Evolutionary conservation across 2,329 filamentous ascomycete species (phyloP).

Genomic region (Ophiocordyceps sinensis): DNA sequence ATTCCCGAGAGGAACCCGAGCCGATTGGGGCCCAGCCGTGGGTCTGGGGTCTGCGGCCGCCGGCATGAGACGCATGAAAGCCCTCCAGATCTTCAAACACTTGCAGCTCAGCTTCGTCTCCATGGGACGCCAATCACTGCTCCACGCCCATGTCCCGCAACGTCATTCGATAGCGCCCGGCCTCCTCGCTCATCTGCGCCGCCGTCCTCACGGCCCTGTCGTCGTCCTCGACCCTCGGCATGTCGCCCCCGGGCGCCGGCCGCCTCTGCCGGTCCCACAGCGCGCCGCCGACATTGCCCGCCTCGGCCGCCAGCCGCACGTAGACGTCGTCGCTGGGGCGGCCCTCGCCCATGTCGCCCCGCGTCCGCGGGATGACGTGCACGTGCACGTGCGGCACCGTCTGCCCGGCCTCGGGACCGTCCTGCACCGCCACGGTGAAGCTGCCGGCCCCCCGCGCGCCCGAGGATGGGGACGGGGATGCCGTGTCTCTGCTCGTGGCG

Average conservation of each 20-base stretch:
- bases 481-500: conserved; percentile 21
- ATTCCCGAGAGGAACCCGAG: no score
- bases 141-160: conserved; percentile 27
- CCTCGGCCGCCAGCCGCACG: conserved; percentile 65
- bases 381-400: conserved; percentile 89
- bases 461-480: no score
- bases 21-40: no score
- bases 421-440: conserved; percentile 91
- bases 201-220: conserved; percentile 50
- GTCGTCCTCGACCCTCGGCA: conserved; percentile 59
- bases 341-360: conserved; percentile 32
- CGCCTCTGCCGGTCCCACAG: conserved; percentile 39
- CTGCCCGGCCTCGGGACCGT: conserved; percentile 80
- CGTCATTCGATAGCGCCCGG: conserved; percentile 44
- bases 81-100: no score
- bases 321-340: conserved; percentile 56
- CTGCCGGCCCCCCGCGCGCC: conserved; percentile 30
- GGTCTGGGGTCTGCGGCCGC: no score
- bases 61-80: no score
- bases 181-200: conserved; percentile 71
- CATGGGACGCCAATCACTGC: conserved; percentile 1
- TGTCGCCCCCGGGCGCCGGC: conserved; percentile 38
- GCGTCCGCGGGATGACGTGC: conserved; percentile 68
- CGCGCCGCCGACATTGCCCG: conserved; percentile 65
- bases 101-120: no score